Conservation (phyloP, 257 asterid species). For the Avicennia marina region DNA sequence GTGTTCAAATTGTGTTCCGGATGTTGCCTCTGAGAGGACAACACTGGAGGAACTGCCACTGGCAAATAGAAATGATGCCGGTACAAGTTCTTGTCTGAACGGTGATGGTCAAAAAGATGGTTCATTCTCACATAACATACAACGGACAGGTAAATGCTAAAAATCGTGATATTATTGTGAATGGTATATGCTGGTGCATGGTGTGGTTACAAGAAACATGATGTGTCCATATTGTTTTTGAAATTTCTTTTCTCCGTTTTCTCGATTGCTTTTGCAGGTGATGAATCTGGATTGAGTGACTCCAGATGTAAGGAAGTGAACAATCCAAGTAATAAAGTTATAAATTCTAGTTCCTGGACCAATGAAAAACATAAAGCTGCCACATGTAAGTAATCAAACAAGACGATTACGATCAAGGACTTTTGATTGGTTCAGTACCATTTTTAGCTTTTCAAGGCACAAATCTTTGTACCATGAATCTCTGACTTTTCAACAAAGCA, state of each 20-base stretch:
- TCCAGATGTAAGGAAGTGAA: not conserved
- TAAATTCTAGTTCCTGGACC: not conserved
- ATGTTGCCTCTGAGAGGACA: constrained; percentile 18
- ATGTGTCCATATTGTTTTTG: too few relatives aligned
- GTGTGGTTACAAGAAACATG: not conserved
- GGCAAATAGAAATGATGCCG: not conserved
- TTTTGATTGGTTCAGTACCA: too few relatives aligned
- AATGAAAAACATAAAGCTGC: not conserved
- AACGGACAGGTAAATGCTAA: not conserved
- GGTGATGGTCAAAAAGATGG: not conserved
- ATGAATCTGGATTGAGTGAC: not conserved
- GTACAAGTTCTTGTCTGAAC: not conserved
- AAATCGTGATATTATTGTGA: not conserved
- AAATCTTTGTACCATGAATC: too few relatives aligned
- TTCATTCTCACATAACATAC: not conserved
- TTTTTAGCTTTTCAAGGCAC: too few relatives aligned
- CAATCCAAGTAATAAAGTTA: not conserved
- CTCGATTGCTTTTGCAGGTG: not conserved
- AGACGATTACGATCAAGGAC: not conserved
- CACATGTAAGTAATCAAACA: not conserved
- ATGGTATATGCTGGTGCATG: not conserved
- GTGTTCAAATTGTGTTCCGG: constrained; percentile 38
- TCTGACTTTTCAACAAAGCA: not conserved
- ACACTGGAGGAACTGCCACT: not conserved
- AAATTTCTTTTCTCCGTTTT: not conserved